These are phyloP conservation scores for Discostella stelligeroides DNA, from an alignment of 108 stramenopile genomes.

Conservation along the genomic window DNA sequence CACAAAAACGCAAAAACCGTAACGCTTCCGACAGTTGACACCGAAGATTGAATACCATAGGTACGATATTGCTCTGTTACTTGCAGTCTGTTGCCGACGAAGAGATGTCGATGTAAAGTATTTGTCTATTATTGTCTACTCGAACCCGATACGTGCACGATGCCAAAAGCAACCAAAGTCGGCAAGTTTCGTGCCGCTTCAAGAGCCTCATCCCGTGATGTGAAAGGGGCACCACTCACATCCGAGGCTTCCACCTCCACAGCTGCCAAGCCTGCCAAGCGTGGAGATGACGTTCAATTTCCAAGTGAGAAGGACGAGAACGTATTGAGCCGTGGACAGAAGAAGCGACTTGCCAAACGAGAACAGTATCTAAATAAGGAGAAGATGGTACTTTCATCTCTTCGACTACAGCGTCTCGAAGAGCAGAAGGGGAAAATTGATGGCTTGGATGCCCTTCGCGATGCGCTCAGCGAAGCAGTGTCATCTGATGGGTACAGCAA, in stretches of 20 bases:
- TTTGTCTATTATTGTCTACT: no score
- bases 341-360: constrained; percentile 76
- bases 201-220: constrained; percentile 25
- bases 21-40: no score
- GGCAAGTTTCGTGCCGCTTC: constrained; percentile 52
- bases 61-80: no score
- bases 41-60: no score
- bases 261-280: neutral
- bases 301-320: constrained; percentile 21
- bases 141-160: no score
- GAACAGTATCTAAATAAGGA: constrained; percentile 80
- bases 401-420: constrained; percentile 61
- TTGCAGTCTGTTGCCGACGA: no score
- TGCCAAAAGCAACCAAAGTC: constrained; percentile 55
- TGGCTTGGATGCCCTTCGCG: constrained; percentile 77
- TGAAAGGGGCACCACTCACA: constrained; percentile 13
- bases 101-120: no score
- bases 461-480: constrained; percentile 72
- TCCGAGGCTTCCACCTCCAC: neutral
- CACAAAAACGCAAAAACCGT: no score
- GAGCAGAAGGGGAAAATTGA: constrained; percentile 82
- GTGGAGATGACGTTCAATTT: neutral
- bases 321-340: constrained; percentile 77
- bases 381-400: constrained; percentile 76
- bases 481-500: constrained; percentile 5